These are phyloP conservation scores for Elsinoe perseae DNA, from an alignment of 2,329 filamentous ascomycete species.

Conservation along the genomic window DNA sequence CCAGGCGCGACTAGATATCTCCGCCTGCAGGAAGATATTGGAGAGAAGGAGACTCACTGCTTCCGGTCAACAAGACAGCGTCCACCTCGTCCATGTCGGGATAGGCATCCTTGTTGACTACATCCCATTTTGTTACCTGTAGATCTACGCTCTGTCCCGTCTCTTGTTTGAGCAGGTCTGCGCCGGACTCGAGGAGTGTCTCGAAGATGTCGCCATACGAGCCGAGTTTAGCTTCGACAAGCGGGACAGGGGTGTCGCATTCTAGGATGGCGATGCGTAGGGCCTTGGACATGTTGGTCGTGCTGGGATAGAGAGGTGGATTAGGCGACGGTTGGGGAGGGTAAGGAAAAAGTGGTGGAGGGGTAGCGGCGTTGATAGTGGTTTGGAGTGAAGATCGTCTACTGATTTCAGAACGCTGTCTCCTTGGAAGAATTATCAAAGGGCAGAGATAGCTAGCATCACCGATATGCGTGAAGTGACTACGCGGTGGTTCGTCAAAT, in stretches of 20 bases:
- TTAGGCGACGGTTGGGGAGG: background rate
- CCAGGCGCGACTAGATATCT: background rate
- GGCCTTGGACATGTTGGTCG: constrained; percentile 18
- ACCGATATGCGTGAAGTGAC: background rate
- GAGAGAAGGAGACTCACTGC: constrained; percentile 25
- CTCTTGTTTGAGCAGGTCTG: constrained; percentile 23
- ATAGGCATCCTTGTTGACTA: constrained; percentile 62
- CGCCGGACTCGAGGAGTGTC: constrained; percentile 44
- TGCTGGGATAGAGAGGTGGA: background rate
- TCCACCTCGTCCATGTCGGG: constrained; percentile 68
- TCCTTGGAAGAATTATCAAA: no score
- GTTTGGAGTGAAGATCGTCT: background rate
- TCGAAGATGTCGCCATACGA: constrained; percentile 61
- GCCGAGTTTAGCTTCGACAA: constrained; percentile 57
- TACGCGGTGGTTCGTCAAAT: background rate
- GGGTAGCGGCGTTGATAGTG: background rate
- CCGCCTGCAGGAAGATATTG: background rate
- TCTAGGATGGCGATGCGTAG: constrained; percentile 81
- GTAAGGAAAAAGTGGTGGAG: background rate
- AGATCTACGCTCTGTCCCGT: constrained; percentile 34
- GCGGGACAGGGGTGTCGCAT: constrained; percentile 67
- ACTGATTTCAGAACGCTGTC: background rate
- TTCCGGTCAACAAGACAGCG: constrained; percentile 71
- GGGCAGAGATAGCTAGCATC: no score
- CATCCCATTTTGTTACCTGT: constrained; percentile 58